A percentile compares a stretch with the other conserved stretches of the same genome.
Conservation (phyloP, 176 grass and related monocot genomes). For the Alloteropsis semialata region DNA sequence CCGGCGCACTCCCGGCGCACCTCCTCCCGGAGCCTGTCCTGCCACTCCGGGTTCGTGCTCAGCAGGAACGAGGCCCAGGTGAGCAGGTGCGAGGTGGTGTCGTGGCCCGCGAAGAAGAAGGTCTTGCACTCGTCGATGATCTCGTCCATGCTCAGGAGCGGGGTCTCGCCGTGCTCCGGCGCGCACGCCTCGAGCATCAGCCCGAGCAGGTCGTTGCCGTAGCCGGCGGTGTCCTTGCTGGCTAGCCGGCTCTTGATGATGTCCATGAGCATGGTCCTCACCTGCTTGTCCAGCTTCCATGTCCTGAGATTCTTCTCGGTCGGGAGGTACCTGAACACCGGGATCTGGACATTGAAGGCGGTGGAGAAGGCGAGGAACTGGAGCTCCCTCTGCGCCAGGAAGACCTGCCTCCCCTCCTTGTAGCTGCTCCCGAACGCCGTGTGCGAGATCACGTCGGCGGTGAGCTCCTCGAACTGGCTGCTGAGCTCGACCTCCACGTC, state of each 20-base stretch:
- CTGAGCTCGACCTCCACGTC: slow-evolving; percentile 37
- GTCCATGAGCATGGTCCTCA: slow-evolving; percentile 24
- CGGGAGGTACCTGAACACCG: slow-evolving; percentile 17
- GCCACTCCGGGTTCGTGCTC: slow-evolving; percentile 35
- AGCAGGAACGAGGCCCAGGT: slow-evolving; percentile 36
- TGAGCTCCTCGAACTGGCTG: slow-evolving; percentile 52
- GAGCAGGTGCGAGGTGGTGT: slow-evolving; percentile 30
- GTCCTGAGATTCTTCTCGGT: slow-evolving; percentile 27
- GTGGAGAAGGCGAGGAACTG: slow-evolving; percentile 40
- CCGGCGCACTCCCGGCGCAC: slow-evolving; percentile 24
- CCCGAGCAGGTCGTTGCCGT: slow-evolving; percentile 44
- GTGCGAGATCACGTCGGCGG: slow-evolving; percentile 58
- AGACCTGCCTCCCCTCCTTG: slow-evolving; percentile 40
- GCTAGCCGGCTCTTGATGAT: slow-evolving; percentile 28
- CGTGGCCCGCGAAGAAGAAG: slow-evolving; percentile 52
- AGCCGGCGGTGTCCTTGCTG: background rate
- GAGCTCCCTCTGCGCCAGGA: slow-evolving; percentile 45
- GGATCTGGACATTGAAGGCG: slow-evolving; percentile 4
- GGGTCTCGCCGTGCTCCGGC: background rate
- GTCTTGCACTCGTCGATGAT: slow-evolving; percentile 63
- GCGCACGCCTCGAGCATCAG: slow-evolving; percentile 36
- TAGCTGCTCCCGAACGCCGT: slow-evolving; percentile 69
- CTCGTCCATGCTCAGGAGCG: slow-evolving; percentile 35
- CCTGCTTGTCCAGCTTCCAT: slow-evolving; percentile 27
- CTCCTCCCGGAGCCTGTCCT: slow-evolving; percentile 46